phyloP scores from a whole-genome alignment of 1,139 yeast genomes.

The Kluyveromyces marxianus region DNA sequence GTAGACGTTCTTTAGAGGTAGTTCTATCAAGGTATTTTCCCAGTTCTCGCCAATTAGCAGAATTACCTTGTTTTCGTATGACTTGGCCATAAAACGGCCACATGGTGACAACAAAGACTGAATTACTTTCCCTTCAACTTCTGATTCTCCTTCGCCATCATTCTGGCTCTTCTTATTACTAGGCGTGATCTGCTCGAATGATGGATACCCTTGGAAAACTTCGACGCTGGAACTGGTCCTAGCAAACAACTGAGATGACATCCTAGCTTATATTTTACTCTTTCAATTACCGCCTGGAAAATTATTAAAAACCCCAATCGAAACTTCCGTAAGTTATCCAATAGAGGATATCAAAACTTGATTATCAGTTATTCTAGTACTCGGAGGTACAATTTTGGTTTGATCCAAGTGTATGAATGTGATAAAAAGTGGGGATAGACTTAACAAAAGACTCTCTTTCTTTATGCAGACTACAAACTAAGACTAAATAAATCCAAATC shows the following conservation, averaged over 20 bases:
- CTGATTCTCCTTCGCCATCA: background rate
- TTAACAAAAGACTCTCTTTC: too few species aligned
- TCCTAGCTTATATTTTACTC: conserved; percentile 10
- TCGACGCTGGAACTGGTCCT: conserved; percentile 30
- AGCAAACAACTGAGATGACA: conserved; percentile 31
- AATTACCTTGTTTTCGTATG: conserved; percentile 46
- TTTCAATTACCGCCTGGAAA: background rate
- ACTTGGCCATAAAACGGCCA: conserved; percentile 55
- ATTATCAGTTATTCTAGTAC: too few species aligned
- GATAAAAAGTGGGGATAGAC: too few species aligned
- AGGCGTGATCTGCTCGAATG: conserved; percentile 30
- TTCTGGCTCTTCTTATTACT: conserved; percentile 12
- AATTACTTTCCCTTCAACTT: conserved; percentile 32
- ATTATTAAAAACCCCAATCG: background rate
- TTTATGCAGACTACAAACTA: too few species aligned
- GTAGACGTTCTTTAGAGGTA: conserved; percentile 56
- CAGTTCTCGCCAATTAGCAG: conserved; percentile 48
- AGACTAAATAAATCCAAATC: too few species aligned
- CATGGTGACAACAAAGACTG: conserved; percentile 33
- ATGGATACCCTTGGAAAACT: conserved; percentile 32
- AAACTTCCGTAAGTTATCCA: background rate
- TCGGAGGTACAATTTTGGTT: too few species aligned
- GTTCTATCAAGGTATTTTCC: conserved; percentile 38
- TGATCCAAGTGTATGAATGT: too few species aligned
- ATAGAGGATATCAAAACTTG: too few species aligned